These are phyloP conservation scores for Pleurotus eryngii DNA, from an alignment of 768 basidiomycete species.

Conservation along the genomic window DNA sequence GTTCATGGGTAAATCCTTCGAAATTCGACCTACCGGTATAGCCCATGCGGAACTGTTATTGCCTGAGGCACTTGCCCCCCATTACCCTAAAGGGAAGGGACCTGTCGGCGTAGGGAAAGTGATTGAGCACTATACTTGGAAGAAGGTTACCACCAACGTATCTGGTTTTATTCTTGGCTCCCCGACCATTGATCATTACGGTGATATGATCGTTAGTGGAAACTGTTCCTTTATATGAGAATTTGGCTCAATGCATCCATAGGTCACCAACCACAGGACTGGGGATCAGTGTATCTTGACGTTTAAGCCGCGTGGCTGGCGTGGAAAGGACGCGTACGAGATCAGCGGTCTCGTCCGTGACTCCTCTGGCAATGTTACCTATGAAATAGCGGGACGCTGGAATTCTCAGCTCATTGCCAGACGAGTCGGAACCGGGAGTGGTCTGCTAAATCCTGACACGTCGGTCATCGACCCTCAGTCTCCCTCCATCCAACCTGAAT, in stretches of 20 bases:
- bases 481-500: conserved; percentile 54
- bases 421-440: conserved; percentile 55
- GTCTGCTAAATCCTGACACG: conserved; percentile 71
- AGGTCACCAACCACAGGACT: conserved; percentile 89
- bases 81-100: conserved; percentile 58
- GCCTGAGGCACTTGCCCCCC: conserved; percentile 58
- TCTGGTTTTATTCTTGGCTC: conserved; percentile 92
- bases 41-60: conserved; percentile 85
- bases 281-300: conserved; percentile 84
- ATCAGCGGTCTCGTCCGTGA: conserved; percentile 84
- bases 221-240: not conserved
- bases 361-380: conserved; percentile 56
- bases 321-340: conserved; percentile 88
- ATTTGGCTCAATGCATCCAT: conserved; percentile 9
- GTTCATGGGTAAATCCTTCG: conserved; percentile 95
- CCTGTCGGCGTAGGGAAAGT: conserved; percentile 48
- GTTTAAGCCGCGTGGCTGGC: conserved; percentile 96
- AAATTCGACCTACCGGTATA: conserved; percentile 93
- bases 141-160: conserved; percentile 88
- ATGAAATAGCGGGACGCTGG: conserved; percentile 95
- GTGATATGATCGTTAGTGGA: conserved; percentile 80
- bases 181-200: conserved; percentile 89
- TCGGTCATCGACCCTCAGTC: conserved; percentile 43
- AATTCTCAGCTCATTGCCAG: conserved; percentile 91
- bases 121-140: conserved; percentile 92